Conservation (phyloP, 1,284 basidiomycete species). For the Phaffia rhodozyma region DNA sequence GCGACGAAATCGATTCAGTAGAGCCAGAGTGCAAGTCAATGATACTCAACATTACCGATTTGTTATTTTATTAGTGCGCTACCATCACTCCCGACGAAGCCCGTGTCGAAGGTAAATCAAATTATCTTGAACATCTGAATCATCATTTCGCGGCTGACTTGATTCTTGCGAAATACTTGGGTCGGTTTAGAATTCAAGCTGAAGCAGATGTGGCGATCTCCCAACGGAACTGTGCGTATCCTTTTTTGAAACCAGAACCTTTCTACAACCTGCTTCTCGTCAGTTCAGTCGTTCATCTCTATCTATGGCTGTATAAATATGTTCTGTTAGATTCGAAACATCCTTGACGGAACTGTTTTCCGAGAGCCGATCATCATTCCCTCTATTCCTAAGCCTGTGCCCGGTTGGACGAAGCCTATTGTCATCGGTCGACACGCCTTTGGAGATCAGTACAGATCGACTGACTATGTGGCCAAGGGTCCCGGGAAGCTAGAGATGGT, state of each 20-base stretch:
- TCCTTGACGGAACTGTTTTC: slow-evolving; percentile 96
- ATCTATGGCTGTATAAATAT: neutral
- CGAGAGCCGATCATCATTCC: slow-evolving; percentile 91
- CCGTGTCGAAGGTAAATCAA: slow-evolving; percentile 48
- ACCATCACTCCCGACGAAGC: slow-evolving; percentile 98
- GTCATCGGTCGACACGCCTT: slow-evolving; percentile 94
- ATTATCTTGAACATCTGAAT: neutral
- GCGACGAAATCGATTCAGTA: neutral
- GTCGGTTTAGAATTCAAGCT: slow-evolving; percentile 65
- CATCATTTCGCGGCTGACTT: neutral
- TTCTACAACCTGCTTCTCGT: neutral
- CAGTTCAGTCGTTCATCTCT: slow-evolving; percentile 14
- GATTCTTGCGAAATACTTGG: neutral
- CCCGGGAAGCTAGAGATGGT: slow-evolving; percentile 82
- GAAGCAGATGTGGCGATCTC: slow-evolving; percentile 92
- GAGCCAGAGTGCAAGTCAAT: neutral
- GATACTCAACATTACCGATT: neutral
- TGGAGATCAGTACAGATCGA: slow-evolving; percentile 72
- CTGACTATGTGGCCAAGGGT: slow-evolving; percentile 75
- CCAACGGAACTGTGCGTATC: slow-evolving; percentile 72
- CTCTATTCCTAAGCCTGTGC: slow-evolving; percentile 82
- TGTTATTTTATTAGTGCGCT: slow-evolving; percentile 51
- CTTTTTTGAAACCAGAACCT: too few relatives aligned
- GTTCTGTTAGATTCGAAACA: slow-evolving; percentile 70
- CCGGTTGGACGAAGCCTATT: slow-evolving; percentile 95